These are phyloP conservation scores for Berberis thunbergii DNA, from an alignment of 164 flowering plant species.

Conservation along the genomic window DNA sequence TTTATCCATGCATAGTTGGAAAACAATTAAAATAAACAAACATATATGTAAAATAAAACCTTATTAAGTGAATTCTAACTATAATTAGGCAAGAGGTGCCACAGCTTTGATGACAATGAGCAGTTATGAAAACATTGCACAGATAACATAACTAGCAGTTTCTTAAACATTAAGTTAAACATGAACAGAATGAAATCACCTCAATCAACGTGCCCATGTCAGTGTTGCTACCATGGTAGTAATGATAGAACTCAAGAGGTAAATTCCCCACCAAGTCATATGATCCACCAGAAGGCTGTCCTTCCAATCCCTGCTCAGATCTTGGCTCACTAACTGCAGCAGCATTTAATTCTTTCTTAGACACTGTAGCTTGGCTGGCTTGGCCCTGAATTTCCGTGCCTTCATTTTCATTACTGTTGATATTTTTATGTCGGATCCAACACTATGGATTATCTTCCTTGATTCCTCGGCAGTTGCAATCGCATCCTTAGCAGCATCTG, in stretches of 20 bases:
- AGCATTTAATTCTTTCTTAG: conserved; percentile 10
- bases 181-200: conserved; percentile 31
- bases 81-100: not conserved
- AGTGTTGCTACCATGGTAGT: conserved; percentile 85
- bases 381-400: conserved; percentile 14
- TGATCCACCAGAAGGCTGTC: conserved; percentile 24
- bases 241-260: conserved; percentile 87
- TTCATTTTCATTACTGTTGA: conserved; percentile 11
- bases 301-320: conserved; percentile 24
- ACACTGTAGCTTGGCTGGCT: not conserved
- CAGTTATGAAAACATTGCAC: not conserved
- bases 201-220: conserved; percentile 95
- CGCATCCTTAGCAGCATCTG: conserved; percentile 81
- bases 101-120: not conserved
- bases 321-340: conserved; percentile 13
- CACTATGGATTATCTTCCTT: conserved; percentile 31
- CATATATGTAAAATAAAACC: no score
- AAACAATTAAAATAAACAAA: no score
- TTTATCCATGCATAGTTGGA: no score
- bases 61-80: no score
- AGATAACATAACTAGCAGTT: not conserved
- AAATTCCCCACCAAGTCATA: conserved; percentile 48
- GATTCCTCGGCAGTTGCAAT: conserved; percentile 78
- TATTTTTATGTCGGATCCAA: conserved; percentile 20
- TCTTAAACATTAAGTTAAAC: not conserved